Evolutionary conservation across 202 grass and related monocot genomes (phyloP).

Genomic region (Hordeum pubiflorum): DNA sequence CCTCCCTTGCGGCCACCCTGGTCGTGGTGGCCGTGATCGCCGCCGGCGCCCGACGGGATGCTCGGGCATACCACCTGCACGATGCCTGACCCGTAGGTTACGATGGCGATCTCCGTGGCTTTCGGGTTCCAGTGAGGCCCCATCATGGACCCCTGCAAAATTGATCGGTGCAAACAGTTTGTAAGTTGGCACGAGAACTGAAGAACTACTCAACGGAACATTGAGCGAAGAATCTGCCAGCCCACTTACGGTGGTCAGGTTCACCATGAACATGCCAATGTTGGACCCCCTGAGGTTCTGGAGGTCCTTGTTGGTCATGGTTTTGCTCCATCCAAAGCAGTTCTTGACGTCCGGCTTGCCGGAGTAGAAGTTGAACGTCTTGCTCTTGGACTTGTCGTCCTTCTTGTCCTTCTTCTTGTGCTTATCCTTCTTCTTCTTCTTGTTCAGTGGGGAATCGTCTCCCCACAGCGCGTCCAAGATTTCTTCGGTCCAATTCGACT

Average conservation of each 20-base stretch:
- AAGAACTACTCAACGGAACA: not conserved
- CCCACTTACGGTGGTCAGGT: slow-evolving; percentile 60
- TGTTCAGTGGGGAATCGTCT: slow-evolving; percentile 39
- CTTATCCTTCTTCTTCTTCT: slow-evolving; percentile 70
- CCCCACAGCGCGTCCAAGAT: slow-evolving; percentile 47
- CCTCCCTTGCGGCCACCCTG: not conserved
- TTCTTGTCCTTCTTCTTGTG: slow-evolving; percentile 23
- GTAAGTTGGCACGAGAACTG: not conserved
- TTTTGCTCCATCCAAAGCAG: slow-evolving; percentile 78
- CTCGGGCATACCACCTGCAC: slow-evolving; percentile 69
- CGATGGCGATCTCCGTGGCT: slow-evolving; percentile 71
- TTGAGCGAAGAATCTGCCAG: not conserved
- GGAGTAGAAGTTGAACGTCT: slow-evolving; percentile 72
- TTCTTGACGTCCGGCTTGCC: slow-evolving; percentile 65
- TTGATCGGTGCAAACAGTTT: not conserved
- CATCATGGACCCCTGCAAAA: slow-evolving; percentile 73
- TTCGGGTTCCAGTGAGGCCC: slow-evolving; percentile 90
- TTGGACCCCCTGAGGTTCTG: slow-evolving; percentile 40
- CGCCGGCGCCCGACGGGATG: slow-evolving; percentile 23
- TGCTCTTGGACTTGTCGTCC: slow-evolving; percentile 40
- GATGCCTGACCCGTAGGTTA: slow-evolving; percentile 50
- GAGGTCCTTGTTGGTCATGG: slow-evolving; percentile 61
- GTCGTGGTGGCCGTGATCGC: not conserved
- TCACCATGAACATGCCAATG: slow-evolving; percentile 81
- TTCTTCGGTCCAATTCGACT: slow-evolving; percentile 43